Percentiles rank a stretch among this genome's conserved stretches.
These are phyloP conservation scores for Zangia roseola DNA, from an alignment of 768 basidiomycete genomes.

Conservation along the genomic window DNA sequence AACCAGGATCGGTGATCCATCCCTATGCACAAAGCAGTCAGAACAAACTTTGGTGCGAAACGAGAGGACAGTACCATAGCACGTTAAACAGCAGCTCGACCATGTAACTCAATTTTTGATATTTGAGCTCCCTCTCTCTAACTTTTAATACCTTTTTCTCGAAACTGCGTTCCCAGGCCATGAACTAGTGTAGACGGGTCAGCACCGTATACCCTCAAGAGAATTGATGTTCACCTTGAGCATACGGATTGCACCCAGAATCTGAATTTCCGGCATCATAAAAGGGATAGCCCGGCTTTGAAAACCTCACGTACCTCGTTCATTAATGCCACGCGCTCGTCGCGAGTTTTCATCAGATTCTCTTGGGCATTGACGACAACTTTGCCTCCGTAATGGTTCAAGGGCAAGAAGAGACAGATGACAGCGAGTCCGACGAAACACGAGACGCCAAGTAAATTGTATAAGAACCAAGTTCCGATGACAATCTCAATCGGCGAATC, in stretches of 20 bases:
- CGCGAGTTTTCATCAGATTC: slow-evolving; percentile 87
- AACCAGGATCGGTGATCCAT: slow-evolving; percentile 53
- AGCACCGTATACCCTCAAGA: background rate
- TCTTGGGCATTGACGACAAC: slow-evolving; percentile 77
- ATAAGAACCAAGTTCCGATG: slow-evolving; percentile 74
- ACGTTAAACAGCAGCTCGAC: slow-evolving; percentile 71
- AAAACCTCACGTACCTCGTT: slow-evolving; percentile 55
- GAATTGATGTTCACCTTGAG: slow-evolving; percentile 51
- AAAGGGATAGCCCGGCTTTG: background rate
- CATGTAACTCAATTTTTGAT: slow-evolving; percentile 81
- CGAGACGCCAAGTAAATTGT: slow-evolving; percentile 75
- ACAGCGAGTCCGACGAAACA: slow-evolving; percentile 77
- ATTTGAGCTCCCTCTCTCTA: slow-evolving; percentile 78
- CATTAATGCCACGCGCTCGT: slow-evolving; percentile 89
- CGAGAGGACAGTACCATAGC: slow-evolving; percentile 43
- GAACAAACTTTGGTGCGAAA: background rate
- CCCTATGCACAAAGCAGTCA: slow-evolving; percentile 25
- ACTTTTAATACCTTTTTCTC: slow-evolving; percentile 71
- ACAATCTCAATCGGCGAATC: slow-evolving; percentile 78
- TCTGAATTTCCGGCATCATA: slow-evolving; percentile 32
- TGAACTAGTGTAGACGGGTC: slow-evolving; percentile 53
- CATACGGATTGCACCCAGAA: slow-evolving; percentile 88
- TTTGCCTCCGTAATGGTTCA: slow-evolving; percentile 85
- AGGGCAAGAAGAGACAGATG: slow-evolving; percentile 66
- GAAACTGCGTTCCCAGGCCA: slow-evolving; percentile 94